Evolutionary conservation across 768 basidiomycete genomes (phyloP).

Genomic region (Pleurotus platypus): DNA sequence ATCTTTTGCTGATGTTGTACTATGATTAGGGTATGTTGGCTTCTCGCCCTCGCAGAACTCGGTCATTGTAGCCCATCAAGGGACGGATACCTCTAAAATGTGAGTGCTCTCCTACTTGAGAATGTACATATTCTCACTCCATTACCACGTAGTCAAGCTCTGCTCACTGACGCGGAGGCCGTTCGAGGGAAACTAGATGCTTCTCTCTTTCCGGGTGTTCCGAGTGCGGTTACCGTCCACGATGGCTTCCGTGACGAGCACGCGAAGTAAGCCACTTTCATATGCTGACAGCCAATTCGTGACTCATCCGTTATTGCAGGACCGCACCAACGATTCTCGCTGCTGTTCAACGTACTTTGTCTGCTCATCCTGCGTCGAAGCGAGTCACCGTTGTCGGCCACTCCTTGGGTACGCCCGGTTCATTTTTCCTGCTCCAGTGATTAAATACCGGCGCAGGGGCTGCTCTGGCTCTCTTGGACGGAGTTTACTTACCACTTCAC

Average conservation of each 20-base stretch:
- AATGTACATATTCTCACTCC: not conserved
- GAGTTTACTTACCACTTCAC: conserved; percentile 51
- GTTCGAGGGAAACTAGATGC: conserved; percentile 28
- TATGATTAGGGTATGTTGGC: conserved; percentile 21
- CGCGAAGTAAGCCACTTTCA: conserved; percentile 26
- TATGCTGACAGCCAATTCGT: not conserved
- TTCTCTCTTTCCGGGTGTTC: conserved; percentile 43
- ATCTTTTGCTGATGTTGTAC: too few species aligned
- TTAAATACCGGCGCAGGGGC: conserved; percentile 45
- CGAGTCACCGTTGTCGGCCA: conserved; percentile 45
- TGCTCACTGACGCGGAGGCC: conserved; percentile 34
- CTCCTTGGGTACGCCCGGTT: conserved; percentile 30
- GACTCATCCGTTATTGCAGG: conserved; percentile 18
- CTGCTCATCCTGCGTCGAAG: conserved; percentile 25
- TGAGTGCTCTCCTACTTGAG: conserved; percentile 13
- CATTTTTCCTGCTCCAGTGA: conserved; percentile 4
- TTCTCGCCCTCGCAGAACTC: conserved; percentile 27
- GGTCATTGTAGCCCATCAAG: conserved; percentile 43
- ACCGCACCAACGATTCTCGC: conserved; percentile 38
- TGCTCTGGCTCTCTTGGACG: conserved; percentile 53
- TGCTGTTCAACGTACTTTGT: conserved; percentile 35
- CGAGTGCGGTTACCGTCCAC: conserved; percentile 36
- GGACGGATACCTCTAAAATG: conserved; percentile 35
- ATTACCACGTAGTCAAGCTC: conserved; percentile 23
- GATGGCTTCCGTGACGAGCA: conserved; percentile 41